Evolutionary conservation across 176 grass and related monocot species (phyloP), one percentile per base, ranked within the genome.

Genomic region (Oryza meyeriana): DNA sequence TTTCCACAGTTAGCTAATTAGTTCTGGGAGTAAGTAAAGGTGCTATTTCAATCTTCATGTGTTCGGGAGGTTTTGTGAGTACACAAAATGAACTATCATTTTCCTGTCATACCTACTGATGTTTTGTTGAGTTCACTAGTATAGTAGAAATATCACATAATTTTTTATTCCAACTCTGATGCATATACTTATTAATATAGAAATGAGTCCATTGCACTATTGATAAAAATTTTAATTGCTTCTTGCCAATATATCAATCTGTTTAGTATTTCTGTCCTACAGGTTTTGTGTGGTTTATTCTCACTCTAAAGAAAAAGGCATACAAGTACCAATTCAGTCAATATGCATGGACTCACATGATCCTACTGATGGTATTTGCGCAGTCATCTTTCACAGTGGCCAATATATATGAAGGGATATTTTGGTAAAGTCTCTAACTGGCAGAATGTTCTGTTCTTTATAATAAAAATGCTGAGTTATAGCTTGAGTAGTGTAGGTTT

Each of bases 231-330:
- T 62, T 61, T 40, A 52, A n/a, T 32, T 50, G 39, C 1, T 45
- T 71, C 6, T 64, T 85, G 10, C 31, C n/a, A 64, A 68, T 34
- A 0, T 79, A 71, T 6, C 22, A 12, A 79, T 79, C 27, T 8
- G 45, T 29, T 52, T 40, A 41, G 40, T 36, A 17, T 8, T 63
- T 75, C 24, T 61, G 38, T 82, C 52, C 32, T 73, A 34, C 66
- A 97, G 94, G 94, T 79, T 97, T 97, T 91, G 90, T 97, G 10
- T 97, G 94, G 94, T 97, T 97, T 87, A 97, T 97, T 82, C 80
- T 97, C 29, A 93, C 94, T 26, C 73, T 97, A 31, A 97, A 97
- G 91, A 97, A 97, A 82, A 97, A 93, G 84, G 84, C 80, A 83
- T 97, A 97, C 64, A 97, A 97, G 47, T 97, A 97, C 52, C 94